Evolutionary conservation across 2,329 filamentous ascomycete species (phyloP), one percentile per base, ranked within the genome.

Genomic region (Penicillium sp.): DNA sequence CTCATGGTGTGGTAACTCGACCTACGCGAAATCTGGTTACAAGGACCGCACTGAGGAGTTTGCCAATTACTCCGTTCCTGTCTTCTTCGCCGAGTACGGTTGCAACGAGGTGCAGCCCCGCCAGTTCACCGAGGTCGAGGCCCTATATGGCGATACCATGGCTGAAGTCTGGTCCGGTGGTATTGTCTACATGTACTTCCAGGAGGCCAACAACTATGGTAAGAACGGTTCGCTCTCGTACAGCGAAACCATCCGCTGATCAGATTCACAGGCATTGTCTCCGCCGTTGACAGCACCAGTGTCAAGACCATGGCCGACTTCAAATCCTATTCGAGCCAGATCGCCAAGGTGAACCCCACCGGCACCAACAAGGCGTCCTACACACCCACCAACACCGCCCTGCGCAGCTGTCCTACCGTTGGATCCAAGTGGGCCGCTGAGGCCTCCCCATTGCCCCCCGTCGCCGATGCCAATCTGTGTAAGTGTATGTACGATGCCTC

Each of bases 171-270:
- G 93, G 84, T 95, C 90, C 44, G 93, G 93, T 63, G 93, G 92
- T 75, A 95, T 97, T 62, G 91, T 97, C 70, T 97, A 97, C 83
- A 94, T 96, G 90, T 97, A 92, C 80, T 91, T 91, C 79, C 82
- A 96, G 78, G 90, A 96, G 74, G 77, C 75, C 49, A 97, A 97
- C 78, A 80, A 96, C 72, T 68, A 62, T 42, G 65, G 64, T 66
- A 53, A 39, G 63, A 34, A 26, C n/a, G 2, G 2, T 9, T 7
- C 29, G 6, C n/a, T 38, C 10, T 2, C 23, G 41, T 11, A 18
- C 10, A 19, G 11, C 13, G 5, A 8, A 16, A 16, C 14, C 16
- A n/a, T 11, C 14, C 3, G 14, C 35, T 47, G 10, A 53, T 35
- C 9, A 10, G 7, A 35, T 96, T 87, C 23, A 66, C 80, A 77